Percentiles rank a stretch among this genome's conserved stretches.
Conservation (phyloP, 2,329 filamentous ascomycete genomes). For the Grosmannia serpens region DNA sequence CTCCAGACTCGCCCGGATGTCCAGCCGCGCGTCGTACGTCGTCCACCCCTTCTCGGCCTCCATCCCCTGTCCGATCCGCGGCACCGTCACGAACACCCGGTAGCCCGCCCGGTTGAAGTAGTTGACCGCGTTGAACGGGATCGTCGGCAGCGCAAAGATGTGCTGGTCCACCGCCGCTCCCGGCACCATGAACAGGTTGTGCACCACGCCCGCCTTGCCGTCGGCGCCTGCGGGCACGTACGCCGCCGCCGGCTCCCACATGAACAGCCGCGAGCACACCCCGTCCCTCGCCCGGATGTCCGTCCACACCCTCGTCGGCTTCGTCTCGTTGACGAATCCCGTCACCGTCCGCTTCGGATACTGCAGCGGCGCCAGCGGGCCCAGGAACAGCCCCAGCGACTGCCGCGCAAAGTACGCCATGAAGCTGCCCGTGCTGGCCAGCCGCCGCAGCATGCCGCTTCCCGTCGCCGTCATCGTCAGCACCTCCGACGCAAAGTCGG, state of each 20-base stretch:
- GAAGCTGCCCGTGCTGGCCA: conserved; percentile 36
- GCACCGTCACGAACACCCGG: conserved; percentile 44
- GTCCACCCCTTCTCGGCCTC: conserved; percentile 42
- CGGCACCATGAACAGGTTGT: conserved; percentile 49
- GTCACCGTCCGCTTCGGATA: conserved; percentile 36
- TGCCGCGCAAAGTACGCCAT: conserved; percentile 44
- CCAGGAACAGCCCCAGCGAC: conserved; percentile 39
- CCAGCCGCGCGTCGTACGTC: conserved; percentile 47
- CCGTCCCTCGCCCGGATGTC: conserved; percentile 40
- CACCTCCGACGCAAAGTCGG: conserved; percentile 44
- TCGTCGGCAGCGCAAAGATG: conserved; percentile 51
- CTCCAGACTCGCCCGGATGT: conserved; percentile 44
- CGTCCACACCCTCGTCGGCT: conserved; percentile 27
- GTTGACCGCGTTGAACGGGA: conserved; percentile 51
- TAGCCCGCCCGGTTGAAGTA: conserved; percentile 51
- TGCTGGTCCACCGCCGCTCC: conserved; percentile 53
- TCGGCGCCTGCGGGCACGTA: conserved; percentile 15
- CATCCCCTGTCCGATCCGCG: conserved; percentile 44
- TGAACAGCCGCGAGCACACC: conserved; percentile 39
- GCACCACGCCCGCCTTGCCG: conserved; percentile 20
- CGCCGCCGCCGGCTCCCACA: conserved; percentile 44
- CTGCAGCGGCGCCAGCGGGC: conserved; percentile 43
- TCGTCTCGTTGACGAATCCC: conserved; percentile 42
- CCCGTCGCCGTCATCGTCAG: conserved; percentile 41
- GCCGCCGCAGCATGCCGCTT: conserved; percentile 30